Base-by-base conservation (phyloP, 2,329 filamentous ascomycete genomes). In the Aspergillus sclerotialis region DNA sequence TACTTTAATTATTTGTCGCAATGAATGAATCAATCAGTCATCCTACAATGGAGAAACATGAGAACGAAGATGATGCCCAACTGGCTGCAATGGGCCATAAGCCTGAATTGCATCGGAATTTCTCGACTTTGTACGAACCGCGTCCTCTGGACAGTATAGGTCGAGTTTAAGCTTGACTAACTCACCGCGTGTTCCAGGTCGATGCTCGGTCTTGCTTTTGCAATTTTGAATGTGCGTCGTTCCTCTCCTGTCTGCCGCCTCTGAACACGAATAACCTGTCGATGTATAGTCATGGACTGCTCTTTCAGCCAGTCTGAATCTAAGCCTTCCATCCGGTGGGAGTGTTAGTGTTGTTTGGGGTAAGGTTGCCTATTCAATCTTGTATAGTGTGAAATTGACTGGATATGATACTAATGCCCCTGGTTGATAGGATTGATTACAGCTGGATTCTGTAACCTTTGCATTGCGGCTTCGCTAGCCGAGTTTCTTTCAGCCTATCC, bases 331-430 rank as follows among this genome's bases (percentile, higher is more conserved):
- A 1, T 82, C 76, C 10, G 84, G 84, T 27, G 84, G 84, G 0
- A 73, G 79, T 13, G 77, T 74, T 6, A 73, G 79, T 38, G 80
- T 88, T 26, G 72, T 89, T 38, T 89, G 83, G 82, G 84, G 83
- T 74, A 42, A 14, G 50, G 26, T 15, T 29, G 26, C 14, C 15
- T 8, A 2, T 19, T 28, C n/a, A 8, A 15, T 28, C 17, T 19
- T 5, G n/a, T 11, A 15, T 15, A 19, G 5, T 32, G 12, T 28
- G 28, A 13, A 15, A 4, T 25, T n/a, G n/a, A 18, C 8, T 11
- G 11, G 2, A 12, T 16, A 11, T 31, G 21, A 32, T 12, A 26
- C 7, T 30, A 19, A 11, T 3, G 11, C 7, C 13, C 7, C 18
- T 11, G 14, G 21, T 5, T 12, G 13, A 10, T 19, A 58, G 54